Conservation (phyloP, 495 filamentous ascomycete genomes). For the Haplographium delicatum region DNA sequence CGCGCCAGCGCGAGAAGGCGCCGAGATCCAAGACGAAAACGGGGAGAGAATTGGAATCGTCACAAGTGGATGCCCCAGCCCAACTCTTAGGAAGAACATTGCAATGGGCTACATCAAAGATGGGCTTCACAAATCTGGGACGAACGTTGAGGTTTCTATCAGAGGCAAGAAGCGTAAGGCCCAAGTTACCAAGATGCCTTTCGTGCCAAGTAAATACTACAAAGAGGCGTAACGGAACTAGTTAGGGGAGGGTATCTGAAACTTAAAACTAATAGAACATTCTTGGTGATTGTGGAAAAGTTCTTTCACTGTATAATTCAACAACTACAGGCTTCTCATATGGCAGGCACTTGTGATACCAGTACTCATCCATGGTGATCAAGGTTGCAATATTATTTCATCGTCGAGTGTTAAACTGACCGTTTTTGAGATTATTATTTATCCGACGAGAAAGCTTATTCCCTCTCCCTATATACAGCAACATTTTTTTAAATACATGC, state of each 20-base stretch:
- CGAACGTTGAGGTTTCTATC: slow-evolving; percentile 73
- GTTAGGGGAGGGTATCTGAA: too few species aligned
- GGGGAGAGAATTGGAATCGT: slow-evolving; percentile 58
- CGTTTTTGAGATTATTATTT: too few species aligned
- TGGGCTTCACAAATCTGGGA: slow-evolving; percentile 80
- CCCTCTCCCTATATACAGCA: too few species aligned
- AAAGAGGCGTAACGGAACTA: too few species aligned
- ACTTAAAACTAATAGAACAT: background rate
- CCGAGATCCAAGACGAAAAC: slow-evolving; percentile 61
- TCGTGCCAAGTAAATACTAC: slow-evolving; percentile 77
- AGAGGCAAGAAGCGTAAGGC: slow-evolving; percentile 78
- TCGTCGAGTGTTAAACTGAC: too few species aligned
- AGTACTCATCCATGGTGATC: too few species aligned
- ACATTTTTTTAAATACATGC: too few species aligned
- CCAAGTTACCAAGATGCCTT: slow-evolving; percentile 87
- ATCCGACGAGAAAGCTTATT: too few species aligned
- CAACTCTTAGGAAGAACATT: slow-evolving; percentile 79
- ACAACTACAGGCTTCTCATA: too few species aligned
- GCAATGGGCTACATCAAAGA: slow-evolving; percentile 92
- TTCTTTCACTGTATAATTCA: background rate
- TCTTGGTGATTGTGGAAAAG: background rate
- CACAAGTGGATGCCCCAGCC: slow-evolving; percentile 87
- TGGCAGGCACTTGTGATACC: too few species aligned
- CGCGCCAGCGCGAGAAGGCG: slow-evolving; percentile 85
- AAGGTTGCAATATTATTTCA: too few species aligned